phyloP scores from a whole-genome alignment of 352 stramenopile genomes.

The Pythium brassicae region DNA sequence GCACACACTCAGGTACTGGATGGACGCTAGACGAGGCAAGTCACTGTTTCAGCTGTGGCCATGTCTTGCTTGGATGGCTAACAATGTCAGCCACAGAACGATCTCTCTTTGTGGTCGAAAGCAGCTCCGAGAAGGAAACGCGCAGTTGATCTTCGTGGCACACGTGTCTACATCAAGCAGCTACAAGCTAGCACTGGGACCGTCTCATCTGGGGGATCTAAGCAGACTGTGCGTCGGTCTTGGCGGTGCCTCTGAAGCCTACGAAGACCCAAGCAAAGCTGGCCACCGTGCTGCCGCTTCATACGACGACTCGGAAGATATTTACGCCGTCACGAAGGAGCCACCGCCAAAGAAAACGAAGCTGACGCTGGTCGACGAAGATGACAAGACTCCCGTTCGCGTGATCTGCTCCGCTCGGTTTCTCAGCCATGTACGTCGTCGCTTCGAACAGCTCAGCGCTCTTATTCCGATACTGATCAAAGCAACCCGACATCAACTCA shows the following conservation, averaged over 20 bases:
- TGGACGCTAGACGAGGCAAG: neutral
- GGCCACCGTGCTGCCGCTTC: neutral
- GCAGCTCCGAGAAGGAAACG: conserved; percentile 6
- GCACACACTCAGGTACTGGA: conserved; percentile 49
- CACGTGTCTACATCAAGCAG: conserved; percentile 25
- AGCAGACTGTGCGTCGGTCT: conserved; percentile 10
- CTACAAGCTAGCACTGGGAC: conserved; percentile 36
- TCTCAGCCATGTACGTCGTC: conserved; percentile 1
- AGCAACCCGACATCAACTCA: conserved; percentile 7
- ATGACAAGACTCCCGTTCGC: conserved; percentile 10
- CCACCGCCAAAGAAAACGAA: conserved; percentile 20
- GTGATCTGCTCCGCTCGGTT: conserved; percentile 14
- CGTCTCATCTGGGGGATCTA: conserved; percentile 37
- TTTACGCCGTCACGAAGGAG: conserved; percentile 7
- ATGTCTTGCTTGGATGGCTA: neutral
- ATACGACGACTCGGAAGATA: neutral
- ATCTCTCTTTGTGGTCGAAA: conserved; percentile 8
- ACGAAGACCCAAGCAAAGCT: neutral
- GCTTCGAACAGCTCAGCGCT: neutral
- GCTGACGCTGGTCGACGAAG: conserved; percentile 7
- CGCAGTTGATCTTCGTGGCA: conserved; percentile 16
- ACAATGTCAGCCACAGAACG: conserved; percentile 12
- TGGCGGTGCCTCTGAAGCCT: neutral
- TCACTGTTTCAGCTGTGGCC: too few relatives aligned
- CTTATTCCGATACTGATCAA: neutral